phyloP scores from a whole-genome alignment of 192 early-diverging fungal genomes.

The Coemansia sp. region DNA sequence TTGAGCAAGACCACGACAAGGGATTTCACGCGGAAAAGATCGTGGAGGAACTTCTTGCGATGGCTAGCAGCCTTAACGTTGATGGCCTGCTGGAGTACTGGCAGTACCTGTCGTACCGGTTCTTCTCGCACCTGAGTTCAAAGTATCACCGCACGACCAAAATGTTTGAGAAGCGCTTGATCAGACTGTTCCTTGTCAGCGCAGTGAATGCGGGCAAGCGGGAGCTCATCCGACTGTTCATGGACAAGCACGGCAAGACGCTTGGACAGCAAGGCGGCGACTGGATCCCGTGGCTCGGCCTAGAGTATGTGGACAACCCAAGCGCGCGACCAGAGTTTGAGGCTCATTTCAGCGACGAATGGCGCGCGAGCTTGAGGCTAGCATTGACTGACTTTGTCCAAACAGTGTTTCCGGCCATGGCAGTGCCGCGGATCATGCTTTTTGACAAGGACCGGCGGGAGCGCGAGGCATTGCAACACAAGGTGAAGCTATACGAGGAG shows the following conservation, averaged over 20 bases:
- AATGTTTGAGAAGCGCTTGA: constrained; percentile 50
- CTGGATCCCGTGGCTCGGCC: constrained; percentile 51
- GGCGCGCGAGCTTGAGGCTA: constrained; percentile 25
- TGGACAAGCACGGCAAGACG: constrained; percentile 27
- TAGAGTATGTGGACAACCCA: constrained; percentile 44
- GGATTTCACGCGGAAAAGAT: constrained; percentile 38
- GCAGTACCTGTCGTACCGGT: constrained; percentile 41
- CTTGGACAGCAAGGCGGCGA: constrained; percentile 48
- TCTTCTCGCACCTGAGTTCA: constrained; percentile 50
- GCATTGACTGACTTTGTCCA: constrained; percentile 45
- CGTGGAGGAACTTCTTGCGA: constrained; percentile 32
- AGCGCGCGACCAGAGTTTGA: constrained; percentile 37
- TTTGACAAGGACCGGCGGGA: constrained; percentile 45
- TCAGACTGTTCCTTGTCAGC: constrained; percentile 45
- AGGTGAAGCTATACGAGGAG: constrained; percentile 28
- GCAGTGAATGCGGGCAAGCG: constrained; percentile 20
- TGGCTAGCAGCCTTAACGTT: constrained; percentile 25
- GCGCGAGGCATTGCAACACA: constrained; percentile 22
- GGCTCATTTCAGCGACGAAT: constrained; percentile 43
- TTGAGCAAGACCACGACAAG: constrained; percentile 38
- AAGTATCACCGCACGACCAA: constrained; percentile 48
- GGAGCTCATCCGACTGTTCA: constrained; percentile 21
- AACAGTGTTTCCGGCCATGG: constrained; percentile 49
- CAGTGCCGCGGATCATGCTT: constrained; percentile 47
- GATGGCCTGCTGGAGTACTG: constrained; percentile 38